phyloP scores from a whole-genome alignment of 805 yeast species.

The Scheffersomyces spartinae region DNA sequence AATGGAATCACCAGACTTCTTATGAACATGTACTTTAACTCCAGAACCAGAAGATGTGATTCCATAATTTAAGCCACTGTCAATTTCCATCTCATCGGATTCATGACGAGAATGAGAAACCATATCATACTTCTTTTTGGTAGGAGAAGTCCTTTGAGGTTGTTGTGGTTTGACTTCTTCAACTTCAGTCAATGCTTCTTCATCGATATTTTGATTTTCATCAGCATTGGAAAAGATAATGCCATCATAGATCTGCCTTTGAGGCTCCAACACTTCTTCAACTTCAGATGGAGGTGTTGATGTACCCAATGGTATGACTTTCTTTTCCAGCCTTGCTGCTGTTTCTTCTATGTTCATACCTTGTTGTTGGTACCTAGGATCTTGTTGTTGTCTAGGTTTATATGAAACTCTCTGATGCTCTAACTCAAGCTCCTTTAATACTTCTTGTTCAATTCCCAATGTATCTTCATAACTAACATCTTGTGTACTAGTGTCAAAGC shows the following conservation, averaged over 20 bases:
- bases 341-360: constrained; percentile 1
- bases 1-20: too few species aligned
- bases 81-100: too few species aligned
- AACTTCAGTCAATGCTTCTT: too few species aligned
- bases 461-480: constrained; percentile 29
- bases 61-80: too few species aligned
- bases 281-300: constrained; percentile 1
- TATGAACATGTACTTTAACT: too few species aligned
- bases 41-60: too few species aligned
- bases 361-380: not conserved
- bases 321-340: constrained; percentile 1
- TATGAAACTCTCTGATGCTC: constrained; percentile 2
- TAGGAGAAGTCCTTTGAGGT: too few species aligned
- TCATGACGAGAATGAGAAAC: too few species aligned
- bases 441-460: constrained; percentile 22
- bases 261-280: constrained; percentile 1
- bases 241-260: constrained; percentile 2
- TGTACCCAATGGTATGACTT: constrained; percentile 1
- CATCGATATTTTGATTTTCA: too few species aligned
- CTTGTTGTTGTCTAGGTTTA: not conserved
- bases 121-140: too few species aligned
- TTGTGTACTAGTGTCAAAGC: constrained; percentile 28
- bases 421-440: constrained; percentile 11
- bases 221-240: too few species aligned
- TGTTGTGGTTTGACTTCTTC: too few species aligned